Base-by-base conservation (phyloP, 345 rosid species). In the Melastoma malabathricum region DNA sequence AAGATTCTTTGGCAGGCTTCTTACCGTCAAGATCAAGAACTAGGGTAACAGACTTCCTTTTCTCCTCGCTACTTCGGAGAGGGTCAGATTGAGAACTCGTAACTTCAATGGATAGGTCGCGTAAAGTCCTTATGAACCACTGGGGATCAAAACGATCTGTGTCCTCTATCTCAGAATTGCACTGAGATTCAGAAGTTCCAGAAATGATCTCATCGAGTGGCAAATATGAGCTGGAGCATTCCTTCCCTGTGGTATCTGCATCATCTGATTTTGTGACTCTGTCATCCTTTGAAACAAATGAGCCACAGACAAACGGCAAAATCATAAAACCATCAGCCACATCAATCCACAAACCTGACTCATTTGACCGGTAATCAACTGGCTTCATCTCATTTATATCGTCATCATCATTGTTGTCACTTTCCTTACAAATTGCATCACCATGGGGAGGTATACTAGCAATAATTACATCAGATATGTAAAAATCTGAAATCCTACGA, bases 11-110 rank as follows among this genome's bases (percentile, higher is more conserved):
- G 1, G 10, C 31, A 55, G 45, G 18, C 48, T 62, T 22, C 76
- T 70, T 79, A 89, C 97, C 97, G 71, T 89, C 97, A 77, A 89
- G 77, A 77, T 89, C 97, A 67, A 89, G 97, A 52, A 77, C 95
- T 44, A 89, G 73, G 20, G 95, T 89, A 48, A 81, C 66, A 49
- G 86, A 55, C 64, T 83, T 85, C 74, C 71, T 67, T 65, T 66
- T 66, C 58, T 57, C 46, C 59, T 71, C 60, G 48, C 79, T 87
- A 66, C 64, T 77, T 3, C 71, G 68, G 7, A 38, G 52, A 50
- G 59, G 39, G 51, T 55, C 50, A 18, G 86, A 78, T 57, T 53
- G 72, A 68, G 69, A 78, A 62, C 64, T 76, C 46, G 92, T 67
- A 20, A 75, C 86, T 57, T 72, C 78, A 53, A 84, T 84, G 5